These are phyloP conservation scores for Dactylellina parvicollis DNA, from an alignment of 2,329 filamentous ascomycete genomes.

Conservation along the genomic window DNA sequence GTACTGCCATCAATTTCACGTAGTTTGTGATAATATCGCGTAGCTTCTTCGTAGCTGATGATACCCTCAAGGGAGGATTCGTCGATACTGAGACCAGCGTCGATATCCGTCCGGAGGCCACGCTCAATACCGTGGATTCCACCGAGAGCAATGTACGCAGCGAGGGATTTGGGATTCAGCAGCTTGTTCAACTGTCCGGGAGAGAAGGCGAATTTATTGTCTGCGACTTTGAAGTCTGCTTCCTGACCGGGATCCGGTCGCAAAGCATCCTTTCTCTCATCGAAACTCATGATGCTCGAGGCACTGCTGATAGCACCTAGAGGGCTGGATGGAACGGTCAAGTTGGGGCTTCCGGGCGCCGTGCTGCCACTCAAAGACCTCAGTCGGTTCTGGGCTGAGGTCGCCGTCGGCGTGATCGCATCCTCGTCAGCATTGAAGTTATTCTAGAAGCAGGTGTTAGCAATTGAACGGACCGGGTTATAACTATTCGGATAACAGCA, in stretches of 20 bases:
- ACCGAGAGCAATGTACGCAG: constrained; percentile 82
- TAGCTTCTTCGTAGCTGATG: constrained; percentile 77
- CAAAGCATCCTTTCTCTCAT: constrained; percentile 62
- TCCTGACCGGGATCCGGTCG: constrained; percentile 67
- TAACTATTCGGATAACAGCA: background rate
- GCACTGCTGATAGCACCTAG: background rate
- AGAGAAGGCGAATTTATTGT: constrained; percentile 78
- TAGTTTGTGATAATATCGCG: background rate
- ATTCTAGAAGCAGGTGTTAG: background rate
- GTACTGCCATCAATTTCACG: constrained; percentile 4
- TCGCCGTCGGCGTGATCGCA: constrained; percentile 2
- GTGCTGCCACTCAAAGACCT: constrained; percentile 7
- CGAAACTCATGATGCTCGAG: constrained; percentile 64
- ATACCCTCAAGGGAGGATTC: constrained; percentile 73
- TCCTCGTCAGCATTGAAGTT: background rate
- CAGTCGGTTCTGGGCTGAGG: background rate
- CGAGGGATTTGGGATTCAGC: constrained; percentile 85
- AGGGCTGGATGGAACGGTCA: background rate
- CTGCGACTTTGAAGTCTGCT: constrained; percentile 65
- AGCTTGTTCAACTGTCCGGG: constrained; percentile 85
- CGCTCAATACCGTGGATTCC: constrained; percentile 80
- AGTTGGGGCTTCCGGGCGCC: constrained; percentile 3
- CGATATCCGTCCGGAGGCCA: constrained; percentile 77
- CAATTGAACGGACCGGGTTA: background rate
- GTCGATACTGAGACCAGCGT: constrained; percentile 77